Evolutionary conservation across 2,329 filamentous ascomycete genomes (phyloP), one percentile per base, ranked within the genome.

Genomic region (Lasiodiplodia citricola): DNA sequence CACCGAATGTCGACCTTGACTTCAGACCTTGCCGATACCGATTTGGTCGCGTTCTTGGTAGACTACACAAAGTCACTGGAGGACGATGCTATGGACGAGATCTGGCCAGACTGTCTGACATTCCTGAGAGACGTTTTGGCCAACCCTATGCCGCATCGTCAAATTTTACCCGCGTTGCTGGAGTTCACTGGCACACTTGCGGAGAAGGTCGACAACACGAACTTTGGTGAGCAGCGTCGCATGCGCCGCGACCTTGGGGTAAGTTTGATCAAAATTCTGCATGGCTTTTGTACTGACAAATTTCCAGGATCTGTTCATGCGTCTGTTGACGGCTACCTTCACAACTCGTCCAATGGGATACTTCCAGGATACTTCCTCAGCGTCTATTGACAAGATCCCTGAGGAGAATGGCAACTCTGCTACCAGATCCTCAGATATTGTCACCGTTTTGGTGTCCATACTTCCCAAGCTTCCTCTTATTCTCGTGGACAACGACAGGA

Each of bases 51-150:
- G 10, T 99, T 99, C 78, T 81, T 98, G 55, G 92, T 97, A 8
- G 92, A 96, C 71, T 99, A 99, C 79, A 91, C 94, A 0, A 88
- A 88, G 37, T 96, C 94, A 0, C 85, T 98, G 14, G 96, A 99
- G 75, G 96, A 99, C 75, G 96, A 99, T 82, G 92, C 96, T 18
- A 95, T 97, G 87, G 96, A 99, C 75, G 96, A 99, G 80, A 97
- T 99, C 60, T 99, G 96, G 96, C 87, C 90, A 51, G 95, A 99
- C 77, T 99, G 95, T 78, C 93, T 94, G 75, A 88, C 91, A 0
- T 99, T 99, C 79, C 80, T 98, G 70, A 91, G 90, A 71, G 96
- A 99, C 77, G 87, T 99, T 35, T 85, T 99, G 35, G 90, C 91
- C 28, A 99, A 99, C 75, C 96, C 96, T 1, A 93, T 99, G 75